A percentile compares a stretch with the other conserved stretches of the same genome.
These are phyloP conservation scores for Theileria parva DNA, from an alignment of 169 alveolate genomes.

Conservation along the genomic window DNA sequence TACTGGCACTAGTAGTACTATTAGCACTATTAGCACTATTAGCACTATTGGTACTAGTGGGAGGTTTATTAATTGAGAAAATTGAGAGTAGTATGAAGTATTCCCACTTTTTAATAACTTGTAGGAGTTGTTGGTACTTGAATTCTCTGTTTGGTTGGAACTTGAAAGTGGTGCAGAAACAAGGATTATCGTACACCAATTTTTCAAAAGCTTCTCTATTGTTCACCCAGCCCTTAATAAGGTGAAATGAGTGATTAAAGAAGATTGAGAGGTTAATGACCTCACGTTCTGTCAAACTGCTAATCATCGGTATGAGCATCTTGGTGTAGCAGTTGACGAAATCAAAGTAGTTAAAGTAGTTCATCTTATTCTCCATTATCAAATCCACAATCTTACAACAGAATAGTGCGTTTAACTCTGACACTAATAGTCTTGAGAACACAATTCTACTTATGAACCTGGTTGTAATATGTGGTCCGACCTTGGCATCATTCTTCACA, in stretches of 20 bases:
- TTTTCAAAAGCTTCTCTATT: slow-evolving; percentile 26
- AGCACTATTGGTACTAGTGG: neutral
- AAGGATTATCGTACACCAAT: slow-evolving; percentile 41
- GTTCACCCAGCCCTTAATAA: slow-evolving; percentile 20
- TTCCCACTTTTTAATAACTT: slow-evolving; percentile 60
- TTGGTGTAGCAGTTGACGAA: slow-evolving; percentile 60
- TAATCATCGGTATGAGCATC: slow-evolving; percentile 50
- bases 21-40: neutral
- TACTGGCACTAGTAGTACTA: neutral
- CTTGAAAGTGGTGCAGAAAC: slow-evolving; percentile 60
- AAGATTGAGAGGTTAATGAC: slow-evolving; percentile 48
- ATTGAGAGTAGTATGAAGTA: slow-evolving; percentile 23
- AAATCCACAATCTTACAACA: slow-evolving; percentile 46
- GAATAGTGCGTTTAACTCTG: slow-evolving; percentile 46
- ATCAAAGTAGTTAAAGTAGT: slow-evolving; percentile 63
- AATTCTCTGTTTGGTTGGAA: slow-evolving; percentile 49
- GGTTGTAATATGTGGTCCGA: slow-evolving; percentile 47
- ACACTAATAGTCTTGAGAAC: slow-evolving; percentile 31
- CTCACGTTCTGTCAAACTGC: slow-evolving; percentile 58
- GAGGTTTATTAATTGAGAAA: neutral
- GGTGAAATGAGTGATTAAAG: slow-evolving; percentile 39
- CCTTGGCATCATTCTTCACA: slow-evolving; percentile 18
- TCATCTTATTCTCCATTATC: slow-evolving; percentile 14
- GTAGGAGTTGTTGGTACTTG: slow-evolving; percentile 46
- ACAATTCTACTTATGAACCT: slow-evolving; percentile 33